Percentiles rank a stretch among this genome's conserved stretches.
These are phyloP conservation scores for Alternaria angustiovoidea DNA, from an alignment of 2,329 filamentous ascomycete species.

Conservation along the genomic window DNA sequence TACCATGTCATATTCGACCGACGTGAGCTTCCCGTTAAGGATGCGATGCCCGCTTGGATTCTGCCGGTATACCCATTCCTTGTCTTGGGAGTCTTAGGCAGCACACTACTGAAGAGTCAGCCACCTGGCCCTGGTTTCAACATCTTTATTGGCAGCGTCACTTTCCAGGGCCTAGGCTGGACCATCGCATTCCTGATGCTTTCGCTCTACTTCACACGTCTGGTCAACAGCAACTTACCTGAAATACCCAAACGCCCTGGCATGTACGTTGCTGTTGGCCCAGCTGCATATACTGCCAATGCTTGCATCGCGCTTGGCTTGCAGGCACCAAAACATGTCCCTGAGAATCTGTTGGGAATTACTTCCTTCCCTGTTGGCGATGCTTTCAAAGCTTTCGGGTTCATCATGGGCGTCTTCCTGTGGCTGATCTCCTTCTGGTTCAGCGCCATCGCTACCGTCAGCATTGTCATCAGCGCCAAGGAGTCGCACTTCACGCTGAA, in stretches of 20 bases:
- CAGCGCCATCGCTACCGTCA: conserved; percentile 54
- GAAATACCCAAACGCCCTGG: conserved; percentile 51
- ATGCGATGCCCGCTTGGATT: conserved; percentile 53
- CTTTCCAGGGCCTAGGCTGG: conserved; percentile 73
- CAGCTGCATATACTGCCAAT: conserved; percentile 37
- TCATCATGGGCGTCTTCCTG: conserved; percentile 55
- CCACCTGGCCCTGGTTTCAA: conserved; percentile 33
- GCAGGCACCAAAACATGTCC: conserved; percentile 49
- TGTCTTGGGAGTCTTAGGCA: conserved; percentile 49
- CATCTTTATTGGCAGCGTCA: conserved; percentile 64
- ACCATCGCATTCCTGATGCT: conserved; percentile 72
- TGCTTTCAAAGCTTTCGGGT: conserved; percentile 52
- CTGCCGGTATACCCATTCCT: conserved; percentile 46
- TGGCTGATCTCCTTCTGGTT: conserved; percentile 61
- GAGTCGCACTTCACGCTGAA: conserved; percentile 50
- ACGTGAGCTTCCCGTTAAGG: conserved; percentile 60
- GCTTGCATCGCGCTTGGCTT: conserved; percentile 53
- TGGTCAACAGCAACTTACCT: conserved; percentile 68
- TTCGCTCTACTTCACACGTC: conserved; percentile 73
- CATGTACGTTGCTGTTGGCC: conserved; percentile 62
- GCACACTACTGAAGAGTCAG: conserved; percentile 47
- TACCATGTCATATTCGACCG: conserved; percentile 97
- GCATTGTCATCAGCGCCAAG: conserved; percentile 47
- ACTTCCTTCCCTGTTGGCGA: conserved; percentile 46
- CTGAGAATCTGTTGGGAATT: conserved; percentile 44